Base-by-base conservation (phyloP, 2,329 filamentous ascomycete species). In the Fusarium kyushuense region DNA sequence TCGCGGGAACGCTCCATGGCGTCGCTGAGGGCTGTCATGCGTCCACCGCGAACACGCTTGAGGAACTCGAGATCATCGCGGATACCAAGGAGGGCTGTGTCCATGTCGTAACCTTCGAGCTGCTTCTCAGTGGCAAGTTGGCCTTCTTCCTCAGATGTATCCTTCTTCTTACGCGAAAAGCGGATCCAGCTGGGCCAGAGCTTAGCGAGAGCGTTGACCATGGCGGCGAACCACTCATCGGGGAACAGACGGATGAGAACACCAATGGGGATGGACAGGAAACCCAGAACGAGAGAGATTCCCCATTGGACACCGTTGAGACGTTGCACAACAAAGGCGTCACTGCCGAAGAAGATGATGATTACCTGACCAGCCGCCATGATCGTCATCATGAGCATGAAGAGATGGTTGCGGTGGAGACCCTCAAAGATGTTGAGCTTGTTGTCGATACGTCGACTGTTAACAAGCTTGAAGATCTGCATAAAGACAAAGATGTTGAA, bases 361-460 rank as follows among this genome's bases (percentile, higher is more conserved):
- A 71, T 70, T 21, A 71, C n/a, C 16, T 71, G 69, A 6, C 69
- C 69, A 6, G 41, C 65, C 1, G 62, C 58, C 65, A 82, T 65
- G 38, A 81, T 74, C 43, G 75, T 72, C 45, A 81, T 72, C 48
- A 65, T 75, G 6, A 70, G 65, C 58, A 72, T 61, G 25, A 71
- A 69, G 10, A 70, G 43, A 5, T 53, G 46, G 29, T 71, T 70
- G 8, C 55, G 57, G 32, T 70, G 38, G 0, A 71, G 87, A 56
- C 92, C 92, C 78, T 96, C 93, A 54, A 97, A 92, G 61, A 97
- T 90, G 78, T 97, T 97, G 81, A 96, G 90, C 58, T 88, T 88
- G 80, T 97, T 97, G 78, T 97, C 94, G 16, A 97, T 66, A 1
- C 87, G 86, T 33, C 88, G 83, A 74, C 86, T 88, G 78, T 90